These are phyloP conservation scores for Pittosporum tobira DNA, from an alignment of 129 eudicot species.

Conservation along the genomic window DNA sequence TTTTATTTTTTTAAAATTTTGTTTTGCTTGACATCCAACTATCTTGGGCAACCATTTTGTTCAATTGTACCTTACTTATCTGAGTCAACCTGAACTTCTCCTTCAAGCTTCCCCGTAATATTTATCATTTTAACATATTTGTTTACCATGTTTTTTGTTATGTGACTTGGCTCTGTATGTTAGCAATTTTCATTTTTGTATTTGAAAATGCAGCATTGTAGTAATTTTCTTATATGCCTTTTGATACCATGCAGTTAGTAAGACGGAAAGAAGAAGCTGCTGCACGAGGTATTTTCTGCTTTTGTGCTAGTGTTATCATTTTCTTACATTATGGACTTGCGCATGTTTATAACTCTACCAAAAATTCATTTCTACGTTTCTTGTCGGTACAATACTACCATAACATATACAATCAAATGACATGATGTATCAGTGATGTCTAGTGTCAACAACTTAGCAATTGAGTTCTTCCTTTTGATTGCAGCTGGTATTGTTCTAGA, in stretches of 20 bases:
- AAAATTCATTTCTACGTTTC: not conserved
- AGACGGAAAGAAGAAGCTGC: constrained; percentile 86
- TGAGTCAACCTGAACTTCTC: too few relatives aligned
- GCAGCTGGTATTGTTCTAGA: constrained; percentile 98
- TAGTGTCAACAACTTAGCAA: constrained; percentile 7
- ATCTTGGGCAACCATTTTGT: too few relatives aligned
- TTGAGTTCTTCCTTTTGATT: constrained; percentile 13
- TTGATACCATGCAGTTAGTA: constrained; percentile 48
- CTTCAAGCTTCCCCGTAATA: too few relatives aligned
- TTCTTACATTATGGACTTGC: not conserved
- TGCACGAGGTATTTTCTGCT: constrained; percentile 55
- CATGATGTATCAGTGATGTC: not conserved
- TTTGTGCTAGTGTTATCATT: not conserved
- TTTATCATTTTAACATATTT: too few relatives aligned
- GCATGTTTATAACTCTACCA: not conserved
- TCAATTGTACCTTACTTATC: too few relatives aligned
- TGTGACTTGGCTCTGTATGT: not conserved
- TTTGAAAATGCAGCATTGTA: not conserved
- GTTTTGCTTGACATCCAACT: too few relatives aligned
- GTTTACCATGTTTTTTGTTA: not conserved
- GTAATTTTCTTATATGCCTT: constrained; percentile 13
- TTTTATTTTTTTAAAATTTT: too few relatives aligned
- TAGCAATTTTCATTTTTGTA: not conserved
- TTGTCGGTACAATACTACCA: not conserved
- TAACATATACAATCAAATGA: not conserved